Conservation (phyloP, 1,284 basidiomycete species). For the Tilletia indica region DNA sequence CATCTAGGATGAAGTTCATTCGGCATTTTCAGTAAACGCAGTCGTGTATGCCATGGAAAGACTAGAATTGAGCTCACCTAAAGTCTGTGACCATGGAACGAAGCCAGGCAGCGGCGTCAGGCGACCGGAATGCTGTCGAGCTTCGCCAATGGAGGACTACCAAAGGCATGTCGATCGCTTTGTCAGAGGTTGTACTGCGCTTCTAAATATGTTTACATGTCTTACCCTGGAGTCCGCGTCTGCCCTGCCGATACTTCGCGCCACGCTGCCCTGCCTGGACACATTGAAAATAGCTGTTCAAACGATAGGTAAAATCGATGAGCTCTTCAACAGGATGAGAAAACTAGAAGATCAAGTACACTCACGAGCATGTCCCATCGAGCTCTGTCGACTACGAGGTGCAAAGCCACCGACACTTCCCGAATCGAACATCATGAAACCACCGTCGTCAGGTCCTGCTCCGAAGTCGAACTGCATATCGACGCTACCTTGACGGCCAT, state of each 20-base stretch:
- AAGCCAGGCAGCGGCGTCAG: background rate
- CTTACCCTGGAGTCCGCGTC: background rate
- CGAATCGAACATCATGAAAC: background rate
- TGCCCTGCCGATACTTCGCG: too few relatives aligned
- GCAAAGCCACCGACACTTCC: background rate
- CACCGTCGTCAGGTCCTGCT: background rate
- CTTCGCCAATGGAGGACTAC: background rate
- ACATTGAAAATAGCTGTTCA: too few relatives aligned
- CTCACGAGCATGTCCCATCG: background rate
- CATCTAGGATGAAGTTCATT: background rate
- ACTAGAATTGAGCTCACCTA: background rate
- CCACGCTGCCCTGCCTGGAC: too few relatives aligned
- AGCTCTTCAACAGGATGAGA: too few relatives aligned
- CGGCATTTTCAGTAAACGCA: background rate
- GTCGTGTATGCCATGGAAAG: background rate
- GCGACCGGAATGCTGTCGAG: background rate
- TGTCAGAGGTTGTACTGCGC: too few relatives aligned
- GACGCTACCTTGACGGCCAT: background rate
- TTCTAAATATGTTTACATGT: background rate
- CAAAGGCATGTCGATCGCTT: too few relatives aligned
- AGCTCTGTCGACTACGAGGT: background rate
- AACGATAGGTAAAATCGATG: too few relatives aligned
- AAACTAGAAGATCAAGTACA: too few relatives aligned
- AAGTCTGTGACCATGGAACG: conserved; percentile 7
- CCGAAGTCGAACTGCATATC: background rate